Percentiles rank a stretch among this genome's conserved stretches.
These are phyloP conservation scores for Saturnispora silvae DNA, from an alignment of 805 yeast genomes.

Conservation along the genomic window DNA sequence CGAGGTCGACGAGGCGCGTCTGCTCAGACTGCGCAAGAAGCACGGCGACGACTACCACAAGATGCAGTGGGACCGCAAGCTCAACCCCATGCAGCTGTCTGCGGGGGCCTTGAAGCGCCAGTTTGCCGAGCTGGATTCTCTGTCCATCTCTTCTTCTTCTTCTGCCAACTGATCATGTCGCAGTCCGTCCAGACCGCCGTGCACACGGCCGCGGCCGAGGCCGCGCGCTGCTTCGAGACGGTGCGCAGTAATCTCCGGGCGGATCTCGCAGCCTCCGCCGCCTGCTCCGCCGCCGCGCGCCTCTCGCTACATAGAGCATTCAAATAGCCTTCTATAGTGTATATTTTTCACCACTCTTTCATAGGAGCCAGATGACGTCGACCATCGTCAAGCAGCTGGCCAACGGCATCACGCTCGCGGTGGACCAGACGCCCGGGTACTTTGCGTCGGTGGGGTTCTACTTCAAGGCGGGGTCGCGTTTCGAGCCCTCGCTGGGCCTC, in stretches of 20 bases:
- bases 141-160: not conserved
- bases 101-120: slow-evolving; percentile 76
- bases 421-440: slow-evolving; percentile 81
- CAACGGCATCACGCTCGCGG: slow-evolving; percentile 76
- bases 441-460: slow-evolving; percentile 86
- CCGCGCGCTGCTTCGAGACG: slow-evolving; percentile 2
- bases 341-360: too few species aligned
- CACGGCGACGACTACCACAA: slow-evolving; percentile 81
- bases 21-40: slow-evolving; percentile 50
- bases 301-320: too few species aligned
- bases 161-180: not conserved
- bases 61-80: slow-evolving; percentile 87
- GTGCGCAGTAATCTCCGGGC: not conserved
- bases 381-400: slow-evolving; percentile 32
- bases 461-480: slow-evolving; percentile 84
- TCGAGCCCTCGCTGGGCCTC: slow-evolving; percentile 43
- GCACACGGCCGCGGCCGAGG: slow-evolving; percentile 1
- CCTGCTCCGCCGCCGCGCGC: not conserved
- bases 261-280: not conserved
- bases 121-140: slow-evolving; percentile 31
- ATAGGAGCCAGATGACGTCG: too few species aligned
- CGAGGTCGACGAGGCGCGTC: slow-evolving; percentile 69
- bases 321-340: too few species aligned
- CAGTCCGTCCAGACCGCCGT: slow-evolving; percentile 2
- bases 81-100: slow-evolving; percentile 73